phyloP scores from a whole-genome alignment of 148 eudicot species.

The Amaranthus palmeri region DNA sequence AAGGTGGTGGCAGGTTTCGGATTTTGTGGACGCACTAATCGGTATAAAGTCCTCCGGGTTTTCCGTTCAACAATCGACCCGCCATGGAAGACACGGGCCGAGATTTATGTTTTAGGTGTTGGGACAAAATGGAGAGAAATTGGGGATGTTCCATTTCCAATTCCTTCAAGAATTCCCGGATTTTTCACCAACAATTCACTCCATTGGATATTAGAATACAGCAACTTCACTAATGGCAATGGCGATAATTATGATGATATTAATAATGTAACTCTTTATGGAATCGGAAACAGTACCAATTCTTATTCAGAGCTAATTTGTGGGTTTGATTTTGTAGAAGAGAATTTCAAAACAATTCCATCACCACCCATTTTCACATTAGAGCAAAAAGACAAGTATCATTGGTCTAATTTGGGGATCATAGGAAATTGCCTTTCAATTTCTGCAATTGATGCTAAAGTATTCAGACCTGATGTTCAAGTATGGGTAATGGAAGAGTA shows the following conservation, averaged over 20 bases:
- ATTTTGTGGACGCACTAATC: constrained; percentile 19
- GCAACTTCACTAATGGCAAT: not conserved
- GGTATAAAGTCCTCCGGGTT: constrained; percentile 28
- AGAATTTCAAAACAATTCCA: constrained; percentile 22
- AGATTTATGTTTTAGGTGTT: constrained; percentile 25
- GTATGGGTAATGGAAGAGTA: constrained; percentile 48
- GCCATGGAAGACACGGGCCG: constrained; percentile 5
- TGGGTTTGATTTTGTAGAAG: constrained; percentile 35
- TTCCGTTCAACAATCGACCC: constrained; percentile 16
- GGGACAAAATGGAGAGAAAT: constrained; percentile 31
- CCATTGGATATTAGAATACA: constrained; percentile 34
- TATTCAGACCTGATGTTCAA: constrained; percentile 24
- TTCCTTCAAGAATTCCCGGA: constrained; percentile 31
- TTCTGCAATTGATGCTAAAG: constrained; percentile 31
- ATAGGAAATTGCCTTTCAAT: constrained; percentile 30
- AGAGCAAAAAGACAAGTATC: constrained; percentile 6
- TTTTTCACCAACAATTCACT: constrained; percentile 27
- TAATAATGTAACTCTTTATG: not conserved
- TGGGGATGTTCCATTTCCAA: constrained; percentile 20
- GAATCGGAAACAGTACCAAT: not conserved
- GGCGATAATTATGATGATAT: not conserved
- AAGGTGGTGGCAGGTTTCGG: constrained; percentile 40
- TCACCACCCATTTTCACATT: constrained; percentile 27
- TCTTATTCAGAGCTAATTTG: constrained; percentile 19
- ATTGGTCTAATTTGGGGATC: constrained; percentile 35